phyloP scores from a whole-genome alignment of 257 asterid species.

The Solanum sitiens region DNA sequence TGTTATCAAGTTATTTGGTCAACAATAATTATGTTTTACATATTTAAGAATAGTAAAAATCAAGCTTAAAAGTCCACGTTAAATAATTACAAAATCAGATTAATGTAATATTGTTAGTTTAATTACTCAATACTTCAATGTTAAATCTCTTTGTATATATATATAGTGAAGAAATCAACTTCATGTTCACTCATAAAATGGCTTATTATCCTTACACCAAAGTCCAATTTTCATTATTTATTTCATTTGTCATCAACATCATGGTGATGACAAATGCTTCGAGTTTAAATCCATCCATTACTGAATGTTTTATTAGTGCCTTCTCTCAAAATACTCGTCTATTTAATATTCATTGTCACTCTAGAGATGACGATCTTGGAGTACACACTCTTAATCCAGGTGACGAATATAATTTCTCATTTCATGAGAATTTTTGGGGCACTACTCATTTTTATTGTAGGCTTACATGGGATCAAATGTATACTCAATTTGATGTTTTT shows the following conservation, averaged over 20 bases:
- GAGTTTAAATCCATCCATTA: not conserved
- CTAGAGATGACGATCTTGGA: not conserved
- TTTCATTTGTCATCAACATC: not conserved
- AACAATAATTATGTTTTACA: not conserved
- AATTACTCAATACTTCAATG: not conserved
- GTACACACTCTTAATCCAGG: not conserved
- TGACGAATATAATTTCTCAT: not conserved
- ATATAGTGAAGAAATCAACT: not conserved
- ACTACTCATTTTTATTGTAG: not conserved
- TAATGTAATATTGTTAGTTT: not conserved
- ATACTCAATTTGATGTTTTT: not conserved
- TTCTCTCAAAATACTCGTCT: not conserved
- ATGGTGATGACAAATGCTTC: not conserved
- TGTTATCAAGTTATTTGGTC: not conserved
- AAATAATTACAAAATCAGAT: not conserved
- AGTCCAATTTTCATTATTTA: not conserved
- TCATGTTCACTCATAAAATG: not conserved
- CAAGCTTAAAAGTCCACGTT: no score
- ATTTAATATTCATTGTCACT: not conserved
- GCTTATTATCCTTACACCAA: not conserved
- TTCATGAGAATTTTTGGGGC: not conserved
- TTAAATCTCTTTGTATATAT: not conserved
- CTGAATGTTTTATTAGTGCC: not conserved
- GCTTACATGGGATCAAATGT: not conserved
- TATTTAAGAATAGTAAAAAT: no score